Evolutionary conservation across 179 eudicot genomes (phyloP).

Genomic region (Vitellaria paradoxa): DNA sequence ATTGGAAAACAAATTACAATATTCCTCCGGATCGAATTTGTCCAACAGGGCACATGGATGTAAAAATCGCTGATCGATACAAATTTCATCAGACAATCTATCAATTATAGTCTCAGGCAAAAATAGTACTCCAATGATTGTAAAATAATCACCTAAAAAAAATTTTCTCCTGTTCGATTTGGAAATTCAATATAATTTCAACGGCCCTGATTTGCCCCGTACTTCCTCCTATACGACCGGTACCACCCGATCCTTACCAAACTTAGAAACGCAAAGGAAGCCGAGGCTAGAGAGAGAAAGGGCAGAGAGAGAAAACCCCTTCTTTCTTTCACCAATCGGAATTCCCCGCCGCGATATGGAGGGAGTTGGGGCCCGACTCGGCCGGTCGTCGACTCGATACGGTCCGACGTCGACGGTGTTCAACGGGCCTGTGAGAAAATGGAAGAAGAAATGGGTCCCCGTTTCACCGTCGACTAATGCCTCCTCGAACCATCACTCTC

Average conservation of each 20-base stretch:
- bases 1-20: too few relatives aligned
- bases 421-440: slow-evolving; percentile 76
- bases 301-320: background rate
- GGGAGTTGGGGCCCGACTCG: slow-evolving; percentile 83
- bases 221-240: background rate
- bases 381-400: slow-evolving; percentile 86
- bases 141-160: background rate
- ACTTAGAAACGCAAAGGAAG: background rate
- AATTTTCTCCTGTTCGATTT: background rate
- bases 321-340: slow-evolving; percentile 8
- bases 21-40: too few relatives aligned
- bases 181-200: background rate
- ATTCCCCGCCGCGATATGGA: slow-evolving; percentile 46
- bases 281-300: background rate
- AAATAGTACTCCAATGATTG: background rate
- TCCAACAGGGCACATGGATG: too few relatives aligned
- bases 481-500: slow-evolving; percentile 21
- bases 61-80: too few relatives aligned
- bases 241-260: slow-evolving; percentile 9
- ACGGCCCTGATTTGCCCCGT: slow-evolving; percentile 2
- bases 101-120: too few relatives aligned
- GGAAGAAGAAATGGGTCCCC: slow-evolving; percentile 93
- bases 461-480: slow-evolving; percentile 37
- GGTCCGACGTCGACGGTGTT: slow-evolving; percentile 62
- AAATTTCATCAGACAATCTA: too few relatives aligned